Conservation (phyloP, 225 moss, liverwort and hornwort genomes). For the Anthoceros angustus region DNA sequence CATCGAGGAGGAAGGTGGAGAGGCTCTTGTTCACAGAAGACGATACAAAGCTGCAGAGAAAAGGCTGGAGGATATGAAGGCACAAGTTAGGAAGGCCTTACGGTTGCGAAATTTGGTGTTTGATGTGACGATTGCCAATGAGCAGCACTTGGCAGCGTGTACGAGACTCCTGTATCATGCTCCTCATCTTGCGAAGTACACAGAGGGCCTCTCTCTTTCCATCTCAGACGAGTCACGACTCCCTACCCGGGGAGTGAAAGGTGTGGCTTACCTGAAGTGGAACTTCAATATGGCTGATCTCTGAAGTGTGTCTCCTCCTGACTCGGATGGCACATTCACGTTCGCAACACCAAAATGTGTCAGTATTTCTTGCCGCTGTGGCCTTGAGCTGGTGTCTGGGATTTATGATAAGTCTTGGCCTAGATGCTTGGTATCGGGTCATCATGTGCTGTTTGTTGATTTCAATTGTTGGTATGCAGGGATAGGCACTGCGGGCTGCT, state of each 20-base stretch:
- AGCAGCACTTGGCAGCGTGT: constrained; percentile 60
- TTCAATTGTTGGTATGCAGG: too few relatives aligned
- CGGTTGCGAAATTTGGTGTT: constrained; percentile 53
- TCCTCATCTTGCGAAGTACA: constrained; percentile 43
- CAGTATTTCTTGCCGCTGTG: too few relatives aligned
- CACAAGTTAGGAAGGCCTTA: constrained; percentile 45
- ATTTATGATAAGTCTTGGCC: too few relatives aligned
- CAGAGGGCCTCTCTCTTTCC: constrained; percentile 56
- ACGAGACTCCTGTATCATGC: constrained; percentile 47
- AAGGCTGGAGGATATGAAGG: constrained; percentile 38
- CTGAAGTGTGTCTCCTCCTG: constrained; percentile 8
- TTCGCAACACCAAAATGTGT: too few relatives aligned
- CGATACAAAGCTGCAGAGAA: constrained; percentile 26
- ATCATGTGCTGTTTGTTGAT: too few relatives aligned
- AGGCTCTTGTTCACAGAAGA: constrained; percentile 33
- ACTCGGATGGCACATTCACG: too few relatives aligned
- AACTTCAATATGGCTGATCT: constrained; percentile 54
- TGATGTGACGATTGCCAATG: constrained; percentile 44
- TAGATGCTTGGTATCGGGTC: too few relatives aligned
- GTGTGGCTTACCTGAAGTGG: constrained; percentile 58
- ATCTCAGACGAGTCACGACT: constrained; percentile 64
- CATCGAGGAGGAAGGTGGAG: constrained; percentile 34
- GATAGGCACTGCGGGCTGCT: too few relatives aligned
- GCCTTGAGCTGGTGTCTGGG: too few relatives aligned
- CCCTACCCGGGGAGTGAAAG: constrained; percentile 31